These are phyloP conservation scores for Trichosporon inkin DNA, from an alignment of 1,284 basidiomycete species.

Conservation along the genomic window DNA sequence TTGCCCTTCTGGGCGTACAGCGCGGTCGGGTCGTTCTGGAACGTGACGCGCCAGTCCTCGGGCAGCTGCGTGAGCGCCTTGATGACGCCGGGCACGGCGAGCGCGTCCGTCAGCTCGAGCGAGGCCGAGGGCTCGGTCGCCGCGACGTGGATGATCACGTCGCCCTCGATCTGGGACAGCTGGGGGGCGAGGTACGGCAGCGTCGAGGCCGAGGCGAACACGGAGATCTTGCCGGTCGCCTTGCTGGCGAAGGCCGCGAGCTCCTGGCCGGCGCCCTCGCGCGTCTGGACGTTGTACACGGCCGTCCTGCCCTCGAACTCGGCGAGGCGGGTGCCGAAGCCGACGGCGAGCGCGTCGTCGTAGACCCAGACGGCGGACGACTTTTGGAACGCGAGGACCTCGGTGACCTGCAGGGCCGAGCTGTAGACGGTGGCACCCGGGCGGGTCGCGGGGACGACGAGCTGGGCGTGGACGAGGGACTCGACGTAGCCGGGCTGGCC, in stretches of 20 bases:
- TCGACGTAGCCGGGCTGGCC: slow-evolving; percentile 34
- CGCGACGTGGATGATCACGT: slow-evolving; percentile 73
- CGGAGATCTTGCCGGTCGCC: slow-evolving; percentile 52
- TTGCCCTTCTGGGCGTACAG: slow-evolving; percentile 37
- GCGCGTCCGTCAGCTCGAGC: slow-evolving; percentile 60
- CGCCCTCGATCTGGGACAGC: slow-evolving; percentile 61
- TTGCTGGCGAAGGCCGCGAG: slow-evolving; percentile 64
- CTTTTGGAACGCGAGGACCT: slow-evolving; percentile 44
- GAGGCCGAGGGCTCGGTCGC: slow-evolving; percentile 61
- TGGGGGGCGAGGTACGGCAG: slow-evolving; percentile 72
- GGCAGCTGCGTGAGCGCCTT: slow-evolving; percentile 60
- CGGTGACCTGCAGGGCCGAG: slow-evolving; percentile 42
- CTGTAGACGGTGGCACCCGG: slow-evolving; percentile 43
- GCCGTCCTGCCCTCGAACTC: slow-evolving; percentile 41
- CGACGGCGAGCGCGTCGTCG: slow-evolving; percentile 47
- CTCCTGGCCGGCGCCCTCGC: slow-evolving; percentile 76
- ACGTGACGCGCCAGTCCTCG: slow-evolving; percentile 66
- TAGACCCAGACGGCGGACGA: slow-evolving; percentile 47
- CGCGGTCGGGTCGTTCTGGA: slow-evolving; percentile 57
- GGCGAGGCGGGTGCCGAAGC: slow-evolving; percentile 37
- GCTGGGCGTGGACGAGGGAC: slow-evolving; percentile 32
- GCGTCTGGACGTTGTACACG: slow-evolving; percentile 72
- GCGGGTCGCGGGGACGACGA: slow-evolving; percentile 34
- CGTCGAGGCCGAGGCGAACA: slow-evolving; percentile 49
- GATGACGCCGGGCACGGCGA: slow-evolving; percentile 54